These are phyloP conservation scores for Xylariaceae sp. DNA, from an alignment of 2,329 filamentous ascomycete genomes.

Conservation along the genomic window DNA sequence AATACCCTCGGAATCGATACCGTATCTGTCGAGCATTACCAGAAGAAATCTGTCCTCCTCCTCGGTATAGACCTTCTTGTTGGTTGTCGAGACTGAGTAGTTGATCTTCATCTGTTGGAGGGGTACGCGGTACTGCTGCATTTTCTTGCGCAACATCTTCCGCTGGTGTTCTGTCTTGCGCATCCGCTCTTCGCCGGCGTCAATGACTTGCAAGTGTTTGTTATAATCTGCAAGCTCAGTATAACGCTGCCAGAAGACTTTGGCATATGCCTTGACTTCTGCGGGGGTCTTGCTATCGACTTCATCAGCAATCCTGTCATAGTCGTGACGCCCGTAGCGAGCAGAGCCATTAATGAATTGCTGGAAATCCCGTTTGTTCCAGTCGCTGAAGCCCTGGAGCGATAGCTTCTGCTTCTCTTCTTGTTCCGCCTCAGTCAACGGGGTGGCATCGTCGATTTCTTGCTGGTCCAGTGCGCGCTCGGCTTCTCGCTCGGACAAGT, in stretches of 20 bases:
- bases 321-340: slow-evolving; percentile 87
- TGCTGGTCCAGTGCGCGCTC: slow-evolving; percentile 86
- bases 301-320: slow-evolving; percentile 81
- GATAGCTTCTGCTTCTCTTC: slow-evolving; percentile 83
- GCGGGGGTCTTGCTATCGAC: slow-evolving; percentile 85
- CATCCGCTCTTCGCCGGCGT: slow-evolving; percentile 88
- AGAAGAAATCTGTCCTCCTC: slow-evolving; percentile 96
- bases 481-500: slow-evolving; percentile 80
- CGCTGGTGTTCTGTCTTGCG: slow-evolving; percentile 89
- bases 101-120: slow-evolving; percentile 98
- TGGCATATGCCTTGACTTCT: slow-evolving; percentile 89
- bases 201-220: slow-evolving; percentile 87
- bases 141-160: slow-evolving; percentile 92
- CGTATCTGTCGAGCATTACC: slow-evolving; percentile 89
- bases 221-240: slow-evolving; percentile 85
- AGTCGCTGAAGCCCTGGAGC: slow-evolving; percentile 84
- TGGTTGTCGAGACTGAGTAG: slow-evolving; percentile 97
- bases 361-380: slow-evolving; percentile 97
- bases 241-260: slow-evolving; percentile 96
- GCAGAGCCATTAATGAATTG: slow-evolving; percentile 96
- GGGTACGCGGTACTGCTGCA: slow-evolving; percentile 94
- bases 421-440: slow-evolving; percentile 86
- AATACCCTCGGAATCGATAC: slow-evolving; percentile 86
- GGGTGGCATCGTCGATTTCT: slow-evolving; percentile 88
- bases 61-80: slow-evolving; percentile 99